Conservation (phyloP, 495 filamentous ascomycete species). For the Neurospora intermedia region DNA sequence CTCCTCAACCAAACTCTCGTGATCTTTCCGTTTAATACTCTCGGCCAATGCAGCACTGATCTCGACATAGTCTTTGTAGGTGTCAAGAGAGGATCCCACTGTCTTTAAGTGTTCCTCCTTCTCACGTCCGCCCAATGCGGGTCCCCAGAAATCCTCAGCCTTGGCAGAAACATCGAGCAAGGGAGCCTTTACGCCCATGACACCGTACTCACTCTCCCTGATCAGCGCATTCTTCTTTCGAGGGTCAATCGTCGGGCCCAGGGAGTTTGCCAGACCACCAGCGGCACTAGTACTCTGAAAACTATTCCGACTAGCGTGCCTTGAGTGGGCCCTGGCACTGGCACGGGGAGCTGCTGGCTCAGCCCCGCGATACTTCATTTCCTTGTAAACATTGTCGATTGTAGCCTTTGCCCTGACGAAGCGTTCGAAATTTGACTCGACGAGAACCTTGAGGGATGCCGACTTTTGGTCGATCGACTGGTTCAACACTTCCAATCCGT, state of each 20-base stretch:
- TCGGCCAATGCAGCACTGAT: constrained; percentile 66
- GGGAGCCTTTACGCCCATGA: constrained; percentile 78
- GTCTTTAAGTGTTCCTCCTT: constrained; percentile 76
- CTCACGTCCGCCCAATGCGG: constrained; percentile 83
- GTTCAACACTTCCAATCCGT: constrained; percentile 72
- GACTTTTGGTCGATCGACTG: constrained; percentile 94
- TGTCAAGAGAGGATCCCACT: constrained; percentile 61
- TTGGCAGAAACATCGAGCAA: constrained; percentile 82
- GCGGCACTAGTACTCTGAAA: constrained; percentile 49
- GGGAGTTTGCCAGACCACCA: constrained; percentile 19
- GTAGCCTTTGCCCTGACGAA: constrained; percentile 94
- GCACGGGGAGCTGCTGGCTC: constrained; percentile 43
- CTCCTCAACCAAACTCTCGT: constrained; percentile 76
- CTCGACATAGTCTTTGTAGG: constrained; percentile 69
- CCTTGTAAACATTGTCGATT: constrained; percentile 94
- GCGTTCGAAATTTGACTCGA: constrained; percentile 94
- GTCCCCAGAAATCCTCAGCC: constrained; percentile 94
- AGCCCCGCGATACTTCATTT: constrained; percentile 83
- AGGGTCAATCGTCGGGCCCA: constrained; percentile 30
- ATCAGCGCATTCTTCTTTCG: constrained; percentile 78
- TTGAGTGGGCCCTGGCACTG: constrained; percentile 42
- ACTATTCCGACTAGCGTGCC: constrained; percentile 52
- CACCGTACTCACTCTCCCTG: constrained; percentile 92
- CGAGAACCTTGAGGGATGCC: constrained; percentile 84
- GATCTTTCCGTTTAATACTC: constrained; percentile 79